These are phyloP conservation scores for Pichia phayaonensis DNA, from an alignment of 805 yeast genomes.

Conservation along the genomic window DNA sequence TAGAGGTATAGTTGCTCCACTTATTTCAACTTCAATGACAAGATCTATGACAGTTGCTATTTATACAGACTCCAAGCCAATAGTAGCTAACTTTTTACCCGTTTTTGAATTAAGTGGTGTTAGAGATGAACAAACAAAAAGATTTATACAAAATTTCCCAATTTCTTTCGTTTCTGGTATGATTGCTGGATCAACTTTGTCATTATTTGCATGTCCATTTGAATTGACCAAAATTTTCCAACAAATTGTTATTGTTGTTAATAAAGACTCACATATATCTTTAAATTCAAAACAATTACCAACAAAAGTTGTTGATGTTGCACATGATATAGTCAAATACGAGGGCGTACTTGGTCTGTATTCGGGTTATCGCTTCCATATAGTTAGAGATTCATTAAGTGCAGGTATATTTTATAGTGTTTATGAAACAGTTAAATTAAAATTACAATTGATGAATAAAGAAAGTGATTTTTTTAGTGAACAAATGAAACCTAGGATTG, in stretches of 20 bases:
- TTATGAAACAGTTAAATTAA: constrained; percentile 61
- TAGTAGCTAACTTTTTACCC: constrained; percentile 13
- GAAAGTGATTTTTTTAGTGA: constrained; percentile 3
- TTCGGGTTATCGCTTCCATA: constrained; percentile 64
- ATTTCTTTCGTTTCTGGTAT: constrained; percentile 49
- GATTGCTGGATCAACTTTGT: constrained; percentile 56
- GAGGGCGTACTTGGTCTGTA: constrained; percentile 63
- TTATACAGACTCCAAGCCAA: constrained; percentile 49
- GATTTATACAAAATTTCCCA: constrained; percentile 34
- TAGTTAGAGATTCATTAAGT: constrained; percentile 61
- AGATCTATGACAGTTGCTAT: constrained; percentile 60
- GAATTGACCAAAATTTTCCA: constrained; percentile 78
- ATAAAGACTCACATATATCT: constrained; percentile 19
- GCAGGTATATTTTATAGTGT: constrained; percentile 67
- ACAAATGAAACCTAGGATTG: constrained; percentile 14
- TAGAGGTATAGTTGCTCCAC: constrained; percentile 70
- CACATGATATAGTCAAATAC: constrained; percentile 43
- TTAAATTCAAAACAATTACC: constrained; percentile 23
- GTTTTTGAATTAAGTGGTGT: not conserved
- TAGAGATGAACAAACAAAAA: constrained; percentile 8
- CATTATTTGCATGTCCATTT: constrained; percentile 72
- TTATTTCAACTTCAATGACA: constrained; percentile 56
- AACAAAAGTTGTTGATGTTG: constrained; percentile 33
- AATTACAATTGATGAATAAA: constrained; percentile 21
- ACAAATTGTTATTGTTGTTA: constrained; percentile 52